Evolutionary conservation across 1,284 basidiomycete species (phyloP), one percentile per base, ranked within the genome.

Genomic region (Vanrija sp.): DNA sequence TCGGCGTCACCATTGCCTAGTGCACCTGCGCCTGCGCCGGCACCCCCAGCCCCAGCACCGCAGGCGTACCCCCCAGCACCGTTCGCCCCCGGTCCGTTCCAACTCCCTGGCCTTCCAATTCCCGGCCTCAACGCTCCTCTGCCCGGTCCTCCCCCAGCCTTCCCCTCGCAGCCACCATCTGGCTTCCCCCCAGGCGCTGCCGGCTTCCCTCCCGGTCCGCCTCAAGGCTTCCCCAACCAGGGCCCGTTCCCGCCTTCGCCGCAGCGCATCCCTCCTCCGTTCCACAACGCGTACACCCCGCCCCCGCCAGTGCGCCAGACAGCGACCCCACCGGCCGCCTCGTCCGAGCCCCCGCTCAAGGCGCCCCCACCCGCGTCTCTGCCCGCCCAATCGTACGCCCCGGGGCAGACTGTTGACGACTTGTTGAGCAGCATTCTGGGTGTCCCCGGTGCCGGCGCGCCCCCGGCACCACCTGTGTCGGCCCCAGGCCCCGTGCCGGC

Each of bases 351-450:
- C 24, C 41, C 47, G 22, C 53, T 22, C 20, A n/a, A 43, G 25
- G 36, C 49, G 14, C 39, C 42, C 3, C 45, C 47, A 4, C 47
- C 51, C 0, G 47, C 53, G 12, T 38, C 53, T 5, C 42, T 55
- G 0, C 45, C 53, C 24, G 22, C 45, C 9, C 47, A 54, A 1
- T 24, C 43, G 10, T 54, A 48, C 18, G 57, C 65, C 12, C 66
- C 69, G 3, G 67, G 65, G 14, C 64, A 72, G 51, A 72, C 69
- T 1, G 71, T 68, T n/a, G 68, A 69, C 41, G 69, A 73, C 51
- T 54, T 73, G 10, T 57, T 73, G 20, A 67, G 58, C 47, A 66
- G 65, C 31, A 67, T 73, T 12, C 57, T 72, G 1, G 69, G 68
- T 39, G 38, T n/a, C 16, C 38, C n/a, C 5, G 38, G 38, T 39